A percentile compares a stretch with the other conserved stretches of the same genome.
Conservation (phyloP, 2,329 filamentous ascomycete genomes). For the Fusarium nematophilum region DNA sequence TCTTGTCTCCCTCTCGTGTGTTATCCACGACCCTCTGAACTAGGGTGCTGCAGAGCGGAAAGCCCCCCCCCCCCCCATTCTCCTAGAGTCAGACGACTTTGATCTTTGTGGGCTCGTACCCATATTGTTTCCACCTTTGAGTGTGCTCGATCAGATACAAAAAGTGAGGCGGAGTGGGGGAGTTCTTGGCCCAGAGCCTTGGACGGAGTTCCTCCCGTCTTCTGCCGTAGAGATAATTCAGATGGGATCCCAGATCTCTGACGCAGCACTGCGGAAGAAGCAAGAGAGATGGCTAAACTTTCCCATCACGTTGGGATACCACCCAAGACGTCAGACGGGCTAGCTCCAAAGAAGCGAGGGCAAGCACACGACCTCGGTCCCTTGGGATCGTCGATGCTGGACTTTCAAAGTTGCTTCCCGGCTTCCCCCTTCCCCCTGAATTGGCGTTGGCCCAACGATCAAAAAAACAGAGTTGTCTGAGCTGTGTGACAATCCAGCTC, state of each 20-base stretch:
- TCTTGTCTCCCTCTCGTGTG: slow-evolving; percentile 21
- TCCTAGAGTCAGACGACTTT: slow-evolving; percentile 27
- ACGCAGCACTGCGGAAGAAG: neutral
- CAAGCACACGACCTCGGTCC: slow-evolving; percentile 35
- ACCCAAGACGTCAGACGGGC: slow-evolving; percentile 14
- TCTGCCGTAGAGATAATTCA: slow-evolving; percentile 7
- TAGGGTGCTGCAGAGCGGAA: slow-evolving; percentile 7
- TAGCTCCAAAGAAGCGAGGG: neutral
- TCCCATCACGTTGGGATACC: neutral
- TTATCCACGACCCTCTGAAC: slow-evolving; percentile 6
- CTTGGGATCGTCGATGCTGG: slow-evolving; percentile 15
- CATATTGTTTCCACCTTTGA: slow-evolving; percentile 16
- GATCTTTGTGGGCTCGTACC: slow-evolving; percentile 28
- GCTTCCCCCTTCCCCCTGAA: slow-evolving; percentile 30
- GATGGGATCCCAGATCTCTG: slow-evolving; percentile 14
- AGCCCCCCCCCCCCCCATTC: too few species aligned
- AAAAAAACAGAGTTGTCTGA: slow-evolving; percentile 28
- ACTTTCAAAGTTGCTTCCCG: slow-evolving; percentile 20
- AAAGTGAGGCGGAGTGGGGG: slow-evolving; percentile 12
- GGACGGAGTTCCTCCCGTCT: slow-evolving; percentile 1
- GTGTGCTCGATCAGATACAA: neutral
- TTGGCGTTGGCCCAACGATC: slow-evolving; percentile 19
- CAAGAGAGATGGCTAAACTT: slow-evolving; percentile 14
- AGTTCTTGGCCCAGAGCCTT: slow-evolving; percentile 11
- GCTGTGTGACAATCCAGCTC: slow-evolving; percentile 11